Evolutionary conservation across 805 yeast genomes (phyloP).

Genomic region (Phaffomyces opuntiae): DNA sequence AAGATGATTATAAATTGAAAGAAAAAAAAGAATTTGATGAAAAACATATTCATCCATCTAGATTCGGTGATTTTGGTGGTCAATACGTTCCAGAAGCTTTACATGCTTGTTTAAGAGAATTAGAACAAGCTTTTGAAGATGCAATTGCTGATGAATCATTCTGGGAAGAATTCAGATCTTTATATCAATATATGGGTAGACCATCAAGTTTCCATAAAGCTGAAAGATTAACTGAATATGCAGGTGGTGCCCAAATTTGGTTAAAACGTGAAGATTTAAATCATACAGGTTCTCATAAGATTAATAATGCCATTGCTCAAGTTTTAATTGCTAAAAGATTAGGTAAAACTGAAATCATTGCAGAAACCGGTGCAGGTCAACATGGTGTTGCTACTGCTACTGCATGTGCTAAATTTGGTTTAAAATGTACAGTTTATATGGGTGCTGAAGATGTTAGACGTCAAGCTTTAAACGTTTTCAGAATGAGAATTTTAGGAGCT

Average conservation of each 20-base stretch:
- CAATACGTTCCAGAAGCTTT: conserved; percentile 97
- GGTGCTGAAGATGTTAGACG: conserved; percentile 99
- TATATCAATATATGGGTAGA: conserved; percentile 92
- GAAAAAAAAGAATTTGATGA: conserved; percentile 39
- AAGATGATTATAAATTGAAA: conserved; percentile 30
- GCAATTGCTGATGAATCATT: conserved; percentile 86
- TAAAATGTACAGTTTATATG: conserved; percentile 93
- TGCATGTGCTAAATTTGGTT: conserved; percentile 87
- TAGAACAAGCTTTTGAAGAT: conserved; percentile 79
- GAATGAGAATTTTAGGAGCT: conserved; percentile 96
- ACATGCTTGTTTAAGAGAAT: conserved; percentile 83
- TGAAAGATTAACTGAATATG: conserved; percentile 78
- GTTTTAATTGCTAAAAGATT: conserved; percentile 71
- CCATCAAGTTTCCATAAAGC: conserved; percentile 92
- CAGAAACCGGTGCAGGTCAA: conserved; percentile 92
- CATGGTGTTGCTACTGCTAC: conserved; percentile 93
- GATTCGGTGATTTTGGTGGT: conserved; percentile 96
- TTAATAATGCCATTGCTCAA: conserved; percentile 79
- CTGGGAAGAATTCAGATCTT: conserved; percentile 85
- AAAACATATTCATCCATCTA: conserved; percentile 59
- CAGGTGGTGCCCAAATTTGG: conserved; percentile 97
- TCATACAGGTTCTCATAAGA: conserved; percentile 86
- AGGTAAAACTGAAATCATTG: conserved; percentile 71
- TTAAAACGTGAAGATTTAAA: conserved; percentile 93
- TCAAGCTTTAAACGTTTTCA: conserved; percentile 95